A percentile compares a stretch with the other conserved stretches of the same genome.
Conservation (phyloP, 768 basidiomycete species). For the Coprinopsis sp. region DNA sequence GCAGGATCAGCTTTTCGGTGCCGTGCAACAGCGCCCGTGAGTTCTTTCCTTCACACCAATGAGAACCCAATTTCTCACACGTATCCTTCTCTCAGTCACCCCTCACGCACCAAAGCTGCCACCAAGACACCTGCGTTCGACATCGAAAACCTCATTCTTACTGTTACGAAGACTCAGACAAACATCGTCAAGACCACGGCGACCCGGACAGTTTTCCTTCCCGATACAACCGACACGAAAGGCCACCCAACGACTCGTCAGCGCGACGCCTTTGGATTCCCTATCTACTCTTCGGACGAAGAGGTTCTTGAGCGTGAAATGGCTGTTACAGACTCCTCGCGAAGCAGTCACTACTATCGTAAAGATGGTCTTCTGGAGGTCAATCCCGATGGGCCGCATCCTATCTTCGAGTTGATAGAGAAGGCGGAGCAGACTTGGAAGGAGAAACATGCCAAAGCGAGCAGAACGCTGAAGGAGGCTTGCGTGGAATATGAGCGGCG, state of each 20-base stretch:
- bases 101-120: not conserved
- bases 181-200: not conserved
- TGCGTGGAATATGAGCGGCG: slow-evolving; percentile 71
- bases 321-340: not conserved
- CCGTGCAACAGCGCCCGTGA: too few relatives aligned
- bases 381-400: slow-evolving; percentile 49
- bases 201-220: not conserved
- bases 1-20: not conserved
- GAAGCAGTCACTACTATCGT: slow-evolving; percentile 27
- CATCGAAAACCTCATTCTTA: not conserved
- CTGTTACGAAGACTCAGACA: not conserved
- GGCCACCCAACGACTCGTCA: not conserved
- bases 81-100: not conserved
- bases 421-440: slow-evolving; percentile 64
- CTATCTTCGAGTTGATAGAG: slow-evolving; percentile 71
- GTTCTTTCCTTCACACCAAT: not conserved
- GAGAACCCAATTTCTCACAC: not conserved
- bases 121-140: too few relatives aligned
- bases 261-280: slow-evolving; percentile 1
- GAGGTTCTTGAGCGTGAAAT: not conserved
- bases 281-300: not conserved
- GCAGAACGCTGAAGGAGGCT: slow-evolving; percentile 68
- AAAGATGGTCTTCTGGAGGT: slow-evolving; percentile 37
- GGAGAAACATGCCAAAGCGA: slow-evolving; percentile 59
- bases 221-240: not conserved